Conservation (phyloP, 164 flowering plant genomes). For the Piper longum region DNA sequence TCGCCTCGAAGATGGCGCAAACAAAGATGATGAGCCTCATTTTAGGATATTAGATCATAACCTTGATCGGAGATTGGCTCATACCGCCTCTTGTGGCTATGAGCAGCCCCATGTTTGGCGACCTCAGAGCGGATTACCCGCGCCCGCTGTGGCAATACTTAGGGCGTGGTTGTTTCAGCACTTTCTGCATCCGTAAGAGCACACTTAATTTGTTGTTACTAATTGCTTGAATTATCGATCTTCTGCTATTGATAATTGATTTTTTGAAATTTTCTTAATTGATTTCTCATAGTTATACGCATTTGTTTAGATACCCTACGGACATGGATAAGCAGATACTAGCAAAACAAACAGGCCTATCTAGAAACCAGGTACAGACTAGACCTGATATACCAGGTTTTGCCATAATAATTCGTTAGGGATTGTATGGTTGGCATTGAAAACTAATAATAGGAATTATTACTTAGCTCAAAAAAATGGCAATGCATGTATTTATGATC, state of each 20-base stretch:
- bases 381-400: no score
- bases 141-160: slow-evolving; percentile 71
- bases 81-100: slow-evolving; percentile 18
- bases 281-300: neutral
- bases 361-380: slow-evolving; percentile 63
- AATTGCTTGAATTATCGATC: neutral
- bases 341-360: slow-evolving; percentile 77
- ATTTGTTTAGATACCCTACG: slow-evolving; percentile 60
- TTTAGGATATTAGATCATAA: slow-evolving; percentile 20
- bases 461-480: no score
- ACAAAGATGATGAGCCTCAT: slow-evolving; percentile 21
- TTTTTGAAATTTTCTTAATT: neutral
- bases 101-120: slow-evolving; percentile 67
- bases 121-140: slow-evolving; percentile 89
- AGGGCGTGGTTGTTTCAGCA: slow-evolving; percentile 83
- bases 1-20: slow-evolving; percentile 15
- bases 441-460: no score
- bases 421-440: no score
- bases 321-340: slow-evolving; percentile 80
- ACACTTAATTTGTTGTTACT: neutral
- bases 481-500: no score
- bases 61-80: slow-evolving; percentile 19
- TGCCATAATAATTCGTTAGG: no score
- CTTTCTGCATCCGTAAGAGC: slow-evolving; percentile 81
- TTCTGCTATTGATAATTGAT: neutral